Base-by-base conservation (phyloP, 2,329 filamentous ascomycete genomes). In the Diaporthe capsici region DNA sequence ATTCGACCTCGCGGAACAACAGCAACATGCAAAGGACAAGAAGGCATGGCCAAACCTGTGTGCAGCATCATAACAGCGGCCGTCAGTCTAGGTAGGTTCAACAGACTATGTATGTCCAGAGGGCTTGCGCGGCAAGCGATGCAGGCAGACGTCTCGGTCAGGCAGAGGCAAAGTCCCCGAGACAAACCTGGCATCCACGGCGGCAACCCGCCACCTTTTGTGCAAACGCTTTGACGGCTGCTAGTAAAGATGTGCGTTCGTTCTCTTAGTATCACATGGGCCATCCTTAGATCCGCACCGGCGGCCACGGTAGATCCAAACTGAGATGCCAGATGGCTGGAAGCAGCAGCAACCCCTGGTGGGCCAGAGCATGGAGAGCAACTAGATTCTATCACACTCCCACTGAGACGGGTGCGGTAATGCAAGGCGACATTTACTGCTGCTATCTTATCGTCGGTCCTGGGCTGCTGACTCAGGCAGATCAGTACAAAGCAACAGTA, bases 171-270 rank as follows among this genome's bases (percentile, higher is more conserved):
- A 49, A 63, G 37, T 53, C n/a, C 25, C n/a, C 31, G 13, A 28
- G 55, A 49, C 55, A 60, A 60, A 63, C 44, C 20, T 47, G 25
- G 20, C 53, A 60, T 28, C 28, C n/a, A 51, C 31, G 31, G 44
- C 22, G 17, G 6, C 22, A 37, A 51, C 51, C 71, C 34, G 58
- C 58, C 58, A 65, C 71, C 12, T n/a, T 51, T 73, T 44, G 31
- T 61, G 34, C 58, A 47, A 55, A 47, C 61, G 71, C 47, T 65
- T 73, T 65, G 71, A 73, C 58, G 25, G 47, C 34, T 47, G 25
- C 47, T 55, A 65, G 39, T 31, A 25, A 73, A 63, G 42, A 47
- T 37, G 55, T 37, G 55, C 28, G 53, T 71, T 60, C 42, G 39
- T 37, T 34, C 9, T 47, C 42, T 25, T 71, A 37, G 51, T 71